Percentiles rank a stretch among this genome's conserved stretches.
Evolutionary conservation across 345 rosid species (phyloP).

Genomic region (Physaria fendleri): DNA sequence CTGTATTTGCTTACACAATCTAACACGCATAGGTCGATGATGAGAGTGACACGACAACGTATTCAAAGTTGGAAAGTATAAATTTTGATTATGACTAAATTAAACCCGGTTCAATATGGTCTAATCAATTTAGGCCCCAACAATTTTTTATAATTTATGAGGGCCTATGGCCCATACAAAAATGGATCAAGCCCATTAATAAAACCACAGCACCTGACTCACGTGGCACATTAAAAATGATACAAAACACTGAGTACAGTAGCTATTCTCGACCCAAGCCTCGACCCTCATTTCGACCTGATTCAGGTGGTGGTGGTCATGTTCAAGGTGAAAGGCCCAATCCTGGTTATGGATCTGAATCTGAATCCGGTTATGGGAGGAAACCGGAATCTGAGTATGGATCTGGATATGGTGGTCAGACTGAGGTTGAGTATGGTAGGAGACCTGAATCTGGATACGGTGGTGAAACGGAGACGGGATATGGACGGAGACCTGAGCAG

Average conservation of each 20-base stretch:
- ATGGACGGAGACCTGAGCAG: slow-evolving; percentile 32
- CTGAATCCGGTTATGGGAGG: slow-evolving; percentile 21
- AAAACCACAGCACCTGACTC: too few species aligned
- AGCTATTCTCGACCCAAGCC: slow-evolving; percentile 79
- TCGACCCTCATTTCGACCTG: slow-evolving; percentile 45
- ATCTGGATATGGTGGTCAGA: slow-evolving; percentile 36
- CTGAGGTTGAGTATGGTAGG: slow-evolving; percentile 34
- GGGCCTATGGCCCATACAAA: too few species aligned
- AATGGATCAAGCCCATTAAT: too few species aligned
- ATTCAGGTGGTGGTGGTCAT: slow-evolving; percentile 31
- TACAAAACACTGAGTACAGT: too few species aligned
- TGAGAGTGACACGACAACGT: slow-evolving; percentile 22
- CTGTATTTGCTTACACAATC: not conserved
- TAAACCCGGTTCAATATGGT: too few species aligned
- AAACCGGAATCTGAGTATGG: slow-evolving; percentile 28
- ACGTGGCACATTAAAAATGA: too few species aligned
- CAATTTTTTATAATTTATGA: too few species aligned
- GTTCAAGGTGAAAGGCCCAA: slow-evolving; percentile 31
- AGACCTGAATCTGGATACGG: slow-evolving; percentile 27
- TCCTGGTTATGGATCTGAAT: slow-evolving; percentile 27
- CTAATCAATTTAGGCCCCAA: too few species aligned
- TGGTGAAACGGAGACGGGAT: slow-evolving; percentile 30
- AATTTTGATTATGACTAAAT: too few species aligned
- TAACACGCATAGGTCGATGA: slow-evolving; percentile 11
- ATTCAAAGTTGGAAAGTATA: not conserved